Conservation (phyloP, 1,284 basidiomycete genomes). For the Ustilago curta region DNA sequence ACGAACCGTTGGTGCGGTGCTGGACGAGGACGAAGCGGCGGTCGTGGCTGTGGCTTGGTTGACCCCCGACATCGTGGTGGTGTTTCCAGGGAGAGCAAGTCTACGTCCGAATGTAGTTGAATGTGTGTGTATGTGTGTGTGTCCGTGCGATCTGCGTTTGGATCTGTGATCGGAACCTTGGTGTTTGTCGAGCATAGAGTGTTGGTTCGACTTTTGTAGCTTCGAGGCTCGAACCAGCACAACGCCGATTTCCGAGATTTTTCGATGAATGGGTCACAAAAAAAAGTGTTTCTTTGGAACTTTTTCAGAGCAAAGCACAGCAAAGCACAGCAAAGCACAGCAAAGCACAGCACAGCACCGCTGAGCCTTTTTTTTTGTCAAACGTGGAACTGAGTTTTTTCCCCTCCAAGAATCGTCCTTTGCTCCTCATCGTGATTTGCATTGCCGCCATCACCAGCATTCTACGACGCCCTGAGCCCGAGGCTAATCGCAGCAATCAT, state of each 20-base stretch:
- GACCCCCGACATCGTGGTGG: slow-evolving; percentile 14
- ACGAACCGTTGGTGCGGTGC: slow-evolving; percentile 2
- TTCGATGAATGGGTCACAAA: background rate
- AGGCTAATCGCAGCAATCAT: slow-evolving; percentile 9
- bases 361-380: background rate
- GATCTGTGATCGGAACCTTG: background rate
- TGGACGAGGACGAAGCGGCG: background rate
- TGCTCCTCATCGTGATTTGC: background rate
- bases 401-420: no score
- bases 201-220: background rate
- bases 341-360: no score
- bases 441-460: background rate
- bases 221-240: background rate
- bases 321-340: background rate
- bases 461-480: background rate
- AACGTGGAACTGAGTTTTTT: slow-evolving; percentile 3
- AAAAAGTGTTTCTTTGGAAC: slow-evolving; percentile 10
- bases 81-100: background rate
- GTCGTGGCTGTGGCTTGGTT: slow-evolving; percentile 1
- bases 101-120: background rate
- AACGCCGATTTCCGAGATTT: slow-evolving; percentile 13
- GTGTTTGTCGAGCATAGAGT: background rate
- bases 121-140: background rate
- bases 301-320: background rate
- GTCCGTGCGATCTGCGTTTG: background rate